phyloP scores from a whole-genome alignment of 768 basidiomycete genomes.

The Krasilnikovozyma curviuscula region DNA sequence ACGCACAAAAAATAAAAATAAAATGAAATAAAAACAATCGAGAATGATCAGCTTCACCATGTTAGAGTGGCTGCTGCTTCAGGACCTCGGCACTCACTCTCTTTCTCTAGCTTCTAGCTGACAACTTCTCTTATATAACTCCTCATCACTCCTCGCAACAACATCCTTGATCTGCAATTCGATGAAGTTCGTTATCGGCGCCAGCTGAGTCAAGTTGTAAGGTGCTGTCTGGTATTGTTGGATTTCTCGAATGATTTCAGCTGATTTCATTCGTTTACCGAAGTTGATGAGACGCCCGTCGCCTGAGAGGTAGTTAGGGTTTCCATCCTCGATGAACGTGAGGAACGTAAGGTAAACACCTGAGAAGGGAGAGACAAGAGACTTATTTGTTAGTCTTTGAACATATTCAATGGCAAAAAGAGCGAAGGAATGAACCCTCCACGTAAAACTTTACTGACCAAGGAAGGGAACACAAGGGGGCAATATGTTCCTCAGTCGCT shows the following conservation, averaged over 20 bases:
- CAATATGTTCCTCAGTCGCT: constrained; percentile 56
- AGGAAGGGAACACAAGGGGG: constrained; percentile 95
- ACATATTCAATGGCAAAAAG: not conserved
- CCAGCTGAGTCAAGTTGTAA: constrained; percentile 61
- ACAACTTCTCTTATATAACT: constrained; percentile 56
- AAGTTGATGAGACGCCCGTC: constrained; percentile 61
- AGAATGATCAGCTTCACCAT: no score
- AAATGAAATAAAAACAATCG: no score
- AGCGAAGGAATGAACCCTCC: not conserved
- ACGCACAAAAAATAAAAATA: no score
- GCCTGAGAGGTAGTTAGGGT: constrained; percentile 55
- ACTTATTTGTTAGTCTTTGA: not conserved
- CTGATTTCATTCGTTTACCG: constrained; percentile 79
- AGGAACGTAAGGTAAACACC: constrained; percentile 89
- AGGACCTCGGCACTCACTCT: constrained; percentile 76
- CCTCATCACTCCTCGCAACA: constrained; percentile 31
- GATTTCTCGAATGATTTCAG: constrained; percentile 93
- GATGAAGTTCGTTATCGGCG: constrained; percentile 50
- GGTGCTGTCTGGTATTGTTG: constrained; percentile 84
- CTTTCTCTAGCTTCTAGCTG: constrained; percentile 85
- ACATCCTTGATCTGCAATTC: constrained; percentile 47
- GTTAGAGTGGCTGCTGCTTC: no score
- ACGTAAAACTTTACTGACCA: constrained; percentile 35
- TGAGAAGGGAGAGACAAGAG: constrained; percentile 21
- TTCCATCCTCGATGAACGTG: constrained; percentile 96